Conservation (phyloP, 2,329 filamentous ascomycete species). For the Penicillium sp. region DNA sequence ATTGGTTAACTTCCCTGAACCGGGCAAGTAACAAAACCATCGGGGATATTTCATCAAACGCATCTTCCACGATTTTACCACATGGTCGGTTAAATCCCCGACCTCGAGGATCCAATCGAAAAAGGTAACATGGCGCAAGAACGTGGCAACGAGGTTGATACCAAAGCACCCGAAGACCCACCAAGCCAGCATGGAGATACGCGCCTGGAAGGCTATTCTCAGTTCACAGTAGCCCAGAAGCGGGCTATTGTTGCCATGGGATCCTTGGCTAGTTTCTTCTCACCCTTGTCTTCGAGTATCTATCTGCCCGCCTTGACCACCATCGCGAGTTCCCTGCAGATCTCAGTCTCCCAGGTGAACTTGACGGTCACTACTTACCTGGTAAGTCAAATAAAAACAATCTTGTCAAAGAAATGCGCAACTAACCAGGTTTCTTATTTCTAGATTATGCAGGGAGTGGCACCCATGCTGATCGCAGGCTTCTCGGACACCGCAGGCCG, state of each 20-base stretch:
- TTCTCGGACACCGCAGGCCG: constrained; percentile 60
- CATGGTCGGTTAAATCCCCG: constrained; percentile 3
- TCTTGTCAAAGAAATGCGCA: too few relatives aligned
- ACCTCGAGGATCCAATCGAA: not conserved
- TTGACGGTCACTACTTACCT: constrained; percentile 53
- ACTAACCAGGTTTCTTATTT: not conserved
- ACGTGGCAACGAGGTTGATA: not conserved
- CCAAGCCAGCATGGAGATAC: not conserved
- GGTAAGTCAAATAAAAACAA: constrained; percentile 25
- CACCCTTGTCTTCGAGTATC: constrained; percentile 36
- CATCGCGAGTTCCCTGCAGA: constrained; percentile 39
- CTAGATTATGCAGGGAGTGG: constrained; percentile 30
- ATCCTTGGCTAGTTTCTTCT: constrained; percentile 31
- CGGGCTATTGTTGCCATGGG: constrained; percentile 22
- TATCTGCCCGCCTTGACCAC: constrained; percentile 39
- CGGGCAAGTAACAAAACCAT: not conserved
- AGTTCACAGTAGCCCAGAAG: constrained; percentile 26
- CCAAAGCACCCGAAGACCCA: not conserved
- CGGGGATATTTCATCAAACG: not conserved
- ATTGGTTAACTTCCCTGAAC: constrained; percentile 6
- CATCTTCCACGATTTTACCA: not conserved
- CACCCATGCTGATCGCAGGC: constrained; percentile 54
- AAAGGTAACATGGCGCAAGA: not conserved
- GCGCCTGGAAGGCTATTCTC: not conserved
- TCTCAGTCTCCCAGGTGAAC: constrained; percentile 47